phyloP scores from a whole-genome alignment of 1,284 basidiomycete genomes.

The Malassezia sp. region DNA sequence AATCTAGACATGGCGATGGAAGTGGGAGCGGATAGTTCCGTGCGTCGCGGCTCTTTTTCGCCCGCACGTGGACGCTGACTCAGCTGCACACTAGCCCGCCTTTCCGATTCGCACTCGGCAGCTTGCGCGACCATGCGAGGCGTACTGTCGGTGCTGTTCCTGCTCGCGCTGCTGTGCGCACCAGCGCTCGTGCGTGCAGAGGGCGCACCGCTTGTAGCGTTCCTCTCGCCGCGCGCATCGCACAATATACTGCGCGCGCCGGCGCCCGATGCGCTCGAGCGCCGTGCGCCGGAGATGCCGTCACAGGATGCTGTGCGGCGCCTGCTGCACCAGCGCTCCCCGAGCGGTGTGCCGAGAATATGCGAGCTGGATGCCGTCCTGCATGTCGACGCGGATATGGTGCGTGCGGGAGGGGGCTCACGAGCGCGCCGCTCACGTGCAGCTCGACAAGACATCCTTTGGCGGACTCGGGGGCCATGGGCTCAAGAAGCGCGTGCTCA shows the following conservation, averaged over 20 bases:
- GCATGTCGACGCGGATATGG: slow-evolving; percentile 10
- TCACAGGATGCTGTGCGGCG: slow-evolving; percentile 4
- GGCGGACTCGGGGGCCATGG: not conserved
- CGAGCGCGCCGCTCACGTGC: not conserved
- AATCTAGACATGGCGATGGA: slow-evolving; percentile 7
- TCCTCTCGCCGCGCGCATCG: slow-evolving; percentile 2
- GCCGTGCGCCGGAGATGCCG: slow-evolving; percentile 2
- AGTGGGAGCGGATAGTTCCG: too few relatives aligned
- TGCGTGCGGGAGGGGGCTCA: too few relatives aligned
- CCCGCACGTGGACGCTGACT: slow-evolving; percentile 10
- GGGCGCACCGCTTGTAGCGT: slow-evolving; percentile 9
- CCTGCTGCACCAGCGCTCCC: slow-evolving; percentile 3
- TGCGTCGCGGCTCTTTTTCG: too few relatives aligned
- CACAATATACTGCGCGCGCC: slow-evolving; percentile 6
- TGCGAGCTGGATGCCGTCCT: slow-evolving; percentile 11
- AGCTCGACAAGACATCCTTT: not conserved
- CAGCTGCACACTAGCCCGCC: slow-evolving; percentile 2
- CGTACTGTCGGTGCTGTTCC: not conserved
- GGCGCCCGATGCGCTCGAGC: not conserved
- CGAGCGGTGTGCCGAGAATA: slow-evolving; percentile 4
- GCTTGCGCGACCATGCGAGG: slow-evolving; percentile 5
- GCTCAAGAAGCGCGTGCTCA: slow-evolving; percentile 8
- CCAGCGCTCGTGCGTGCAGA: not conserved
- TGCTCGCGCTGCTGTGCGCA: slow-evolving; percentile 4
- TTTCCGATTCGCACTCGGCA: not conserved